These are phyloP conservation scores for Spergularia bocconei DNA, from an alignment of 148 eudicot species.

Conservation along the genomic window DNA sequence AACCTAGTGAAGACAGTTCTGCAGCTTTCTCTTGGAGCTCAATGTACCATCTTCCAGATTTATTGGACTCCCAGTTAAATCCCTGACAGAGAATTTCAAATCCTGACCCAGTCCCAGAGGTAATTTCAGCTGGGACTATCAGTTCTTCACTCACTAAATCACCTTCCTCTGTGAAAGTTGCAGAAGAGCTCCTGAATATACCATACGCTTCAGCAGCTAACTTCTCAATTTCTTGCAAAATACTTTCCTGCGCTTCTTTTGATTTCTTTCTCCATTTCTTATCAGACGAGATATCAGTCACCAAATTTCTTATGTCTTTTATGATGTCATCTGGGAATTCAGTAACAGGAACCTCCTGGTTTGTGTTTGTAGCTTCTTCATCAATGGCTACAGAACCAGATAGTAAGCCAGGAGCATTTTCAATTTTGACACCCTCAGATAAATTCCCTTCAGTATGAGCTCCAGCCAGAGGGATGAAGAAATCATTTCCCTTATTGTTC, in stretches of 20 bases:
- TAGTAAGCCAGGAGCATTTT: constrained; percentile 10
- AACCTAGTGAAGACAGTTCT: constrained; percentile 73
- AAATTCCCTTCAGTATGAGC: constrained; percentile 18
- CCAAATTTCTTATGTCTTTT: constrained; percentile 65
- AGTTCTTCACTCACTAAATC: constrained; percentile 43
- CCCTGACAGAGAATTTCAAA: constrained; percentile 89
- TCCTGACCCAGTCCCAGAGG: constrained; percentile 91
- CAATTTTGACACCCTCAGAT: constrained; percentile 26
- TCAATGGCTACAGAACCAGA: constrained; percentile 20
- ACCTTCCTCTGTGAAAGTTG: constrained; percentile 45
- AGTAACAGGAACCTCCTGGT: constrained; percentile 41
- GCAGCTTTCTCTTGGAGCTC: constrained; percentile 66
- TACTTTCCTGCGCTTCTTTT: constrained; percentile 71
- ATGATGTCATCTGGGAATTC: constrained; percentile 65
- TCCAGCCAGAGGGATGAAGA: constrained; percentile 57
- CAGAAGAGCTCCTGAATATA: constrained; percentile 65
- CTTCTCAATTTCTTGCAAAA: constrained; percentile 94
- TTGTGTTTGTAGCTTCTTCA: constrained; percentile 25
- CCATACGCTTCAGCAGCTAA: constrained; percentile 98
- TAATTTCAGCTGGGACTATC: constrained; percentile 34
- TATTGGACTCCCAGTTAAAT: constrained; percentile 97
- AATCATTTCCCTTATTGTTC: constrained; percentile 74
- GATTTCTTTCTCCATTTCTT: constrained; percentile 61
- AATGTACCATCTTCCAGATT: constrained; percentile 86
- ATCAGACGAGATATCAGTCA: constrained; percentile 66